A percentile compares a stretch with the other conserved stretches of the same genome.
Evolutionary conservation across 2,329 filamentous ascomycete genomes (phyloP).

Genomic region (Aspergillus neotritici): DNA sequence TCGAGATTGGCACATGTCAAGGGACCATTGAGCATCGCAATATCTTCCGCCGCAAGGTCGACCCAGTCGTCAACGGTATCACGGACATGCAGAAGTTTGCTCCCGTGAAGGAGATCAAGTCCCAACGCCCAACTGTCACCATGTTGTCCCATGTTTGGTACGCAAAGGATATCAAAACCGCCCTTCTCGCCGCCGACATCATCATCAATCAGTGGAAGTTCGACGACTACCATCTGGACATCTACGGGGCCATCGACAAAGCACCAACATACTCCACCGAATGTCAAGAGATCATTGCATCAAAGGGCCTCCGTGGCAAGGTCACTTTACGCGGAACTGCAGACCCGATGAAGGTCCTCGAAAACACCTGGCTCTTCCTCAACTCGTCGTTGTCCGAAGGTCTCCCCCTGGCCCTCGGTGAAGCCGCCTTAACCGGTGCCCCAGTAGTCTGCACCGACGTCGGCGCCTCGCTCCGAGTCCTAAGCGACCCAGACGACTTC

Average conservation of each 20-base stretch:
- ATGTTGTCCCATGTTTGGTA: conserved; percentile 57
- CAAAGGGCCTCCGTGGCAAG: conserved; percentile 47
- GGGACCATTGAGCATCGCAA: conserved; percentile 54
- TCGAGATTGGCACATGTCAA: conserved; percentile 55
- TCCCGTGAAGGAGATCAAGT: conserved; percentile 55
- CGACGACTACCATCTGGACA: conserved; percentile 56
- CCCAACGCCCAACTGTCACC: conserved; percentile 56
- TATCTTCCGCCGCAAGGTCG: conserved; percentile 55
- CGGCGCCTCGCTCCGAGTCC: conserved; percentile 37
- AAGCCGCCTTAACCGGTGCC: conserved; percentile 43
- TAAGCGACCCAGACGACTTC: conserved; percentile 41
- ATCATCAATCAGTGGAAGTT: conserved; percentile 64
- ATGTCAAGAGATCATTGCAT: conserved; percentile 54
- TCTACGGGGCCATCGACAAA: conserved; percentile 60
- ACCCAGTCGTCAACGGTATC: conserved; percentile 61
- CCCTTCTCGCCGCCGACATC: conserved; percentile 58
- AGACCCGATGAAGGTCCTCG: conserved; percentile 51
- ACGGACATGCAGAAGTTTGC: conserved; percentile 59
- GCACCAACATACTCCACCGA: conserved; percentile 56
- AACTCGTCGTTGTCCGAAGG: conserved; percentile 45
- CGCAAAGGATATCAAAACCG: conserved; percentile 59
- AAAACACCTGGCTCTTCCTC: conserved; percentile 53
- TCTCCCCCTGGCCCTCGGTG: conserved; percentile 42
- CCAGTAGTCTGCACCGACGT: conserved; percentile 42
- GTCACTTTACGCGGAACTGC: conserved; percentile 53